Percentiles rank a stretch among this genome's conserved stretches.
Conservation (phyloP, 1,139 yeast species). For the Meyerozyma carpophila region DNA sequence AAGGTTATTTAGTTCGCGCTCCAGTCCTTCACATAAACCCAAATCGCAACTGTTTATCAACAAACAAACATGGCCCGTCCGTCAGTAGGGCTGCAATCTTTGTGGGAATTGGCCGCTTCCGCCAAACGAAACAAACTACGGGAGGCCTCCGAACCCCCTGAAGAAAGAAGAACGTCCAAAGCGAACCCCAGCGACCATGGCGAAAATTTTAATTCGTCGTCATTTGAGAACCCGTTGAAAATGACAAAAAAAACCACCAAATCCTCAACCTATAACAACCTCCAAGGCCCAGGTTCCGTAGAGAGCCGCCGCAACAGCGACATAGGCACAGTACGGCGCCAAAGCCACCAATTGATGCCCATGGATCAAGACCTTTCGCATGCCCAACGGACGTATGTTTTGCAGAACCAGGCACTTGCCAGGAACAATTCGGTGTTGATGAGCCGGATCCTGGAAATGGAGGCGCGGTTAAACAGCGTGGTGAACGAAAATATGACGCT, state of each 20-base stretch:
- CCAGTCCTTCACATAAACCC: background rate
- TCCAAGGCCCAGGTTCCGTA: background rate
- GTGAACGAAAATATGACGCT: background rate
- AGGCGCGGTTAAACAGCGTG: slow-evolving; percentile 17
- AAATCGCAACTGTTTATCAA: background rate
- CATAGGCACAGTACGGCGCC: background rate
- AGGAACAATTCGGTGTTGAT: slow-evolving; percentile 48
- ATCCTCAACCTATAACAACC: background rate
- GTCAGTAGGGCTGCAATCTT: slow-evolving; percentile 1
- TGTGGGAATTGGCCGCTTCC: background rate
- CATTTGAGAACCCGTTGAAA: background rate
- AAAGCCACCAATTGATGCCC: background rate
- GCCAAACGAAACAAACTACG: background rate
- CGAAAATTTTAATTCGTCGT: background rate
- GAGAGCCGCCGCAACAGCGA: background rate
- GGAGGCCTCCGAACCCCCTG: background rate
- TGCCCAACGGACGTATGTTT: slow-evolving; percentile 18
- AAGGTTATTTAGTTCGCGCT: background rate
- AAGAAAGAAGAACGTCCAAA: background rate
- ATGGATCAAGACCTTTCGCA: background rate
- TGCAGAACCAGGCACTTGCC: slow-evolving; percentile 52
- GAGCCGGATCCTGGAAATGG: slow-evolving; percentile 46
- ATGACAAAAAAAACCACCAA: background rate
- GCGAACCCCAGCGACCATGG: background rate
- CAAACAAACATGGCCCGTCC: slow-evolving; percentile 1